A percentile compares a stretch with the other conserved stretches of the same genome.
Conservation (phyloP, 805 yeast genomes). For the Ogataea paraovalis region DNA sequence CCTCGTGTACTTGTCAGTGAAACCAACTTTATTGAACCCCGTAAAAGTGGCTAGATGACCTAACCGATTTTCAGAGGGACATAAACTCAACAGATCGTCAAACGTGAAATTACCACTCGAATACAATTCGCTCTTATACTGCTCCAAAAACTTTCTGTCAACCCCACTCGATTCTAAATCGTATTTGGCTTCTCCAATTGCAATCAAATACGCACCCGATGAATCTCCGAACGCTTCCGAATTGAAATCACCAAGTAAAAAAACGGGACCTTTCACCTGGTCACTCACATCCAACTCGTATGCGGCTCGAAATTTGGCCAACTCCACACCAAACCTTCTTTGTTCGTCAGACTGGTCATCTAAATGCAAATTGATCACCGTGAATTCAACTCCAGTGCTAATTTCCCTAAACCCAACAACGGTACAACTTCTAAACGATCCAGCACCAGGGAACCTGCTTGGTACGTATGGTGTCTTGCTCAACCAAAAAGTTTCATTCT, state of each 20-base stretch:
- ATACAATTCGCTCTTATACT: conserved; percentile 14
- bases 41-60: conserved; percentile 37
- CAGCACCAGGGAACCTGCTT: conserved; percentile 39
- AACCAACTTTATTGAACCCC: conserved; percentile 31
- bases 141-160: conserved; percentile 20
- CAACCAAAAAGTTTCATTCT: conserved; percentile 47
- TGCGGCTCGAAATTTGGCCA: conserved; percentile 36
- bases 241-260: conserved; percentile 58
- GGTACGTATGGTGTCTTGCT: conserved; percentile 53
- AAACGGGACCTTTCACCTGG: conserved; percentile 28
- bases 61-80: conserved; percentile 25
- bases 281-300: conserved; percentile 33
- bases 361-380: conserved; percentile 44
- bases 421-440: conserved; percentile 37
- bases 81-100: conserved; percentile 25
- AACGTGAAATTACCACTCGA: conserved; percentile 19
- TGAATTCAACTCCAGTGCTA: conserved; percentile 32
- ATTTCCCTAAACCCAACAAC: conserved; percentile 31
- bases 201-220: conserved; percentile 30
- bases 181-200: conserved; percentile 21
- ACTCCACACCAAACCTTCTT: conserved; percentile 41
- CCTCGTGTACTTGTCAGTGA: conserved; percentile 20
- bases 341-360: conserved; percentile 46
- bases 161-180: conserved; percentile 3
- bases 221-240: conserved; percentile 41